Conservation (phyloP, 2,329 filamentous ascomycete genomes). For the Metarhizium brunneum region DNA sequence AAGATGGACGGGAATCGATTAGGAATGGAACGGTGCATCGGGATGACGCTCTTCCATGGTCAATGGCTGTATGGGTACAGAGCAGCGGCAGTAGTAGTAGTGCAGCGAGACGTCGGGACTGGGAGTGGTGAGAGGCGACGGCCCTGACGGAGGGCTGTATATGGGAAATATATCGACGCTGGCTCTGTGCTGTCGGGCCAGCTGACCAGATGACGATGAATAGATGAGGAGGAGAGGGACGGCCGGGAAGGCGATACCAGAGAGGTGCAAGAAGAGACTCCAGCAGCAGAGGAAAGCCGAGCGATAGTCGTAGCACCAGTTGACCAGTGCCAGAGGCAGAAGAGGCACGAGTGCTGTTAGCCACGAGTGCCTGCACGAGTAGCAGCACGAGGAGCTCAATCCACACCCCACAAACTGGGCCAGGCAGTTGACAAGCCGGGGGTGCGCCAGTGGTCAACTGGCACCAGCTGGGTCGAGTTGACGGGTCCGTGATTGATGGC, state of each 20-base stretch:
- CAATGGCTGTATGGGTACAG: background rate
- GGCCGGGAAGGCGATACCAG: background rate
- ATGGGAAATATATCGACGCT: background rate
- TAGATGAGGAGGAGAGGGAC: background rate
- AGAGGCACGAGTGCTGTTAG: background rate
- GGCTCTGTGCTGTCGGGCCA: background rate
- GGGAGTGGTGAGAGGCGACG: background rate
- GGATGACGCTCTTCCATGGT: constrained; percentile 7
- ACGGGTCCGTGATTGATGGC: background rate
- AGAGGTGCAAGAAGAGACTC: background rate
- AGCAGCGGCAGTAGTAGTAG: background rate
- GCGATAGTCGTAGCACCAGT: background rate
- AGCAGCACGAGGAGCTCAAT: background rate
- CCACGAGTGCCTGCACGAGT: background rate
- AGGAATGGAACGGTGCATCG: background rate
- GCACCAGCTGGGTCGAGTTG: no score
- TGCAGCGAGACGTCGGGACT: background rate
- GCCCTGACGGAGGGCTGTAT: background rate
- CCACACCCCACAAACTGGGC: background rate
- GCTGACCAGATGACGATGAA: background rate
- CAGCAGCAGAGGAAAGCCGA: background rate
- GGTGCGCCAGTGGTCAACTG: no score
- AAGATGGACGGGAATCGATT: background rate
- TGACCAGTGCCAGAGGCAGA: background rate
- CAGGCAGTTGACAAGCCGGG: constrained; percentile 6